Evolutionary conservation across 2,329 filamentous ascomycete species (phyloP).

Genomic region (Chrysoporthe cubensis): DNA sequence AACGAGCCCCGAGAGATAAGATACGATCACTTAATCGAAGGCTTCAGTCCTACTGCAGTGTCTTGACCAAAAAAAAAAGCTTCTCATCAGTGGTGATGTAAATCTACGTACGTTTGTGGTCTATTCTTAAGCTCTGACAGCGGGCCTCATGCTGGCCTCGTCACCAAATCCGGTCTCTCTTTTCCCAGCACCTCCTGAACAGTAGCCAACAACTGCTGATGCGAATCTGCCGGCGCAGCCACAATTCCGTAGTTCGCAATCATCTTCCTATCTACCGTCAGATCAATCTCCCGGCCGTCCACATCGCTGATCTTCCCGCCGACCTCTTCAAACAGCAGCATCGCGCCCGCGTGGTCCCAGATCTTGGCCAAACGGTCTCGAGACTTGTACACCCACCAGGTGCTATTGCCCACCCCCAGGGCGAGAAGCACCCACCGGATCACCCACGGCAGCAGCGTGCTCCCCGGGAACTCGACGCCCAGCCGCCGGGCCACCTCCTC

Average conservation of each 20-base stretch:
- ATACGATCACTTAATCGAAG: not conserved
- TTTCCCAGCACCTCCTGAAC: conserved; percentile 41
- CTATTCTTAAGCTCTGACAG: no score
- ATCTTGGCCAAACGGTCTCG: conserved; percentile 55
- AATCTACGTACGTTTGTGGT: not conserved
- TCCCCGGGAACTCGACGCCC: conserved; percentile 49
- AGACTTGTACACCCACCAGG: conserved; percentile 60
- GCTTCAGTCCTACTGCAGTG: not conserved
- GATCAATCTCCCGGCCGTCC: conserved; percentile 54
- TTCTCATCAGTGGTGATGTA: not conserved
- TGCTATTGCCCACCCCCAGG: conserved; percentile 56
- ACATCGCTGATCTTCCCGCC: conserved; percentile 61
- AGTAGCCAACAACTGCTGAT: conserved; percentile 47
- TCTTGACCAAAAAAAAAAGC: not conserved
- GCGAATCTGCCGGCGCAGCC: conserved; percentile 51
- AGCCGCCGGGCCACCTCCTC: conserved; percentile 47
- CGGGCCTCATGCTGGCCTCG: conserved; percentile 24
- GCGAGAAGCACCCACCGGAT: conserved; percentile 58
- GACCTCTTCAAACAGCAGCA: conserved; percentile 61
- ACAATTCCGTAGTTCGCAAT: conserved; percentile 59
- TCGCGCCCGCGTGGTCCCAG: conserved; percentile 65
- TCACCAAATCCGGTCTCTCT: conserved; percentile 39
- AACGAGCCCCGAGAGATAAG: not conserved
- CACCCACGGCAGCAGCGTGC: conserved; percentile 61
- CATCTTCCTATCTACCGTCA: conserved; percentile 53